Evolutionary conservation across 345 rosid genomes (phyloP).

Genomic region (Eucalyptus shirleyi): DNA sequence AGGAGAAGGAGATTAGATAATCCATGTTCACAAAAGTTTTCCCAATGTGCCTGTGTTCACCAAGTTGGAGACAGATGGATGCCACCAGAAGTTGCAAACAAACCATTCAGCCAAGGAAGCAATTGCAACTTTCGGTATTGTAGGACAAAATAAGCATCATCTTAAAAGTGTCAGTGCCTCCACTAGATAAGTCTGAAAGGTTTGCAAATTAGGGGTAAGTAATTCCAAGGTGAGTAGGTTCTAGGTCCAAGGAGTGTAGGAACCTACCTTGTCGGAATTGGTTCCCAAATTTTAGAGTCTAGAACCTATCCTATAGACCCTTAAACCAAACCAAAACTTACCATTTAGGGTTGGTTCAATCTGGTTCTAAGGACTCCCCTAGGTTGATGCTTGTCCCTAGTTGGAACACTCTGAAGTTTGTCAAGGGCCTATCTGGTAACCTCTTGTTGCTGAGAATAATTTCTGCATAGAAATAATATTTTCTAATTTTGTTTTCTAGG

Average conservation of each 20-base stretch:
- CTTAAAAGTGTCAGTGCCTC: not conserved
- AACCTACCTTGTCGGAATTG: not conserved
- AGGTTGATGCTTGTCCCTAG: not conserved
- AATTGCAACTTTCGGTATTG: not conserved
- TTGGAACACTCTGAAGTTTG: not conserved
- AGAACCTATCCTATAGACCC: no score
- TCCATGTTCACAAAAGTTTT: not conserved
- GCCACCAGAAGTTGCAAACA: not conserved
- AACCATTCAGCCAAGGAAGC: not conserved
- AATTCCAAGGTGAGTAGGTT: not conserved
- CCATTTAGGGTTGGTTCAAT: not conserved
- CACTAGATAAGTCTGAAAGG: fast-evolving
- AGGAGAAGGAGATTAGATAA: not conserved
- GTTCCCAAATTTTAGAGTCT: no score
- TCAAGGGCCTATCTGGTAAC: not conserved
- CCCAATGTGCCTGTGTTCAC: not conserved
- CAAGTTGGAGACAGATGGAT: not conserved
- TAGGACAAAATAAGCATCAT: not conserved
- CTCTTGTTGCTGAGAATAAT: no score
- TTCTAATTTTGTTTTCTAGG: no score
- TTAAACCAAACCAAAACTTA: no score
- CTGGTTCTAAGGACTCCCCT: not conserved
- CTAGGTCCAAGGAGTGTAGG: not conserved
- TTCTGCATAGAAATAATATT: no score
- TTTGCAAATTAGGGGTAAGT: not conserved